Evolutionary conservation across 106 monocot genomes (phyloP), one percentile per base, ranked within the genome.

Genomic region (Xerophyta viscosa): DNA sequence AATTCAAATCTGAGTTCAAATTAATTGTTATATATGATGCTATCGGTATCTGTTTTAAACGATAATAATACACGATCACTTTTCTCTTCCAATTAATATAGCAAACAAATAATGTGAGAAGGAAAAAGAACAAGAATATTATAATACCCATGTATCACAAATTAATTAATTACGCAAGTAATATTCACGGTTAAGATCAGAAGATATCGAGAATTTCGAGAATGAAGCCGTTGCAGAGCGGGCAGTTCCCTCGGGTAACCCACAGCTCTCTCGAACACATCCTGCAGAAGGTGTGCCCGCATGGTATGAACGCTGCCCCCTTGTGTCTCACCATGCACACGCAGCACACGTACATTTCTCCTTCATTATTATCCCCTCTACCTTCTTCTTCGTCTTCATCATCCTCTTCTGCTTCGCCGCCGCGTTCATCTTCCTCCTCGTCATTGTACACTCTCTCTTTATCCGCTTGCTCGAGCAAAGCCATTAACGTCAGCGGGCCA

Each of bases 221-320:
- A 50, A 64, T 58, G 51, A 46, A 59, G 3, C 63, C 63, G 19
- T 69, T 69, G 61, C 75, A 75, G 52, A 69, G 68, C 13, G 64
- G 69, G 64, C 64, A 69, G 51, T 58, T 58, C 3, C 63, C 58
- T 18, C 69, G 37, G 44, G 68, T 69, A 26, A 47, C 64, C 75
- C 75, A 64, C 19, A 69, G 63, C 68, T 75, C 68, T 11, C 68
- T 46, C 12, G 74, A 58, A 50, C 75, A 69, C 3, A 64, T 31
- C 6, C 75, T 56, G 51, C 75, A 69, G 69, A 75, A 75, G 20
- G 75, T 64, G 41, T 75, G 69, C 42, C 75, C 69, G 52, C 75
- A 75, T 1, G 75, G 75, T 6, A 75, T 46, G 41, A 69, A 58
- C 1, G 69, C 63, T 1, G 63, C 57, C 2, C 69, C 69, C 41